phyloP scores from a whole-genome alignment of 1,284 basidiomycete genomes.

The Uromyces viciae-fabae region DNA sequence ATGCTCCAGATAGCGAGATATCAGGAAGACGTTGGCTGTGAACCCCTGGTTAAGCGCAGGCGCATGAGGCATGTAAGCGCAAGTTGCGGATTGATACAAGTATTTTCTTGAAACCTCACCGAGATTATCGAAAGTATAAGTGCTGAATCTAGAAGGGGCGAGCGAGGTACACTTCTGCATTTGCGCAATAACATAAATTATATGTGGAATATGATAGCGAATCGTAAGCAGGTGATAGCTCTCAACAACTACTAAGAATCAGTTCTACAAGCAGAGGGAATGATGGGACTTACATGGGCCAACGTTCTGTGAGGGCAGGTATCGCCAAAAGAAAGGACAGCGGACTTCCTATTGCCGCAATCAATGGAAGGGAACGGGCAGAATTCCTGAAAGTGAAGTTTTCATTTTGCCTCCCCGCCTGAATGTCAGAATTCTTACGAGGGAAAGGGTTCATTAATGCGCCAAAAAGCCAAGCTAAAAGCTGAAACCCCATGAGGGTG shows the following conservation, averaged over 20 bases:
- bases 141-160: neutral
- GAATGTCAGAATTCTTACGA: neutral
- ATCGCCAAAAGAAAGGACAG: slow-evolving; percentile 28
- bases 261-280: neutral
- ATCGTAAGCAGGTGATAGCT: no score
- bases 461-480: neutral
- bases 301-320: slow-evolving; percentile 27
- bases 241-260: no score
- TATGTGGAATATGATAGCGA: no score
- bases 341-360: slow-evolving; percentile 26
- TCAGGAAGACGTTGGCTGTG: slow-evolving; percentile 24
- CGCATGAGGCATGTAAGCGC: neutral
- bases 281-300: neutral
- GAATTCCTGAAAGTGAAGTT: neutral
- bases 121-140: slow-evolving; percentile 8
- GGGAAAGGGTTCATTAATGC: neutral
- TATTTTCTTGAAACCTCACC: neutral
- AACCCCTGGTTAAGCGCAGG: slow-evolving; percentile 1
- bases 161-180: no score
- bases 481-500: neutral
- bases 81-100: neutral
- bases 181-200: no score
- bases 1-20: slow-evolving; percentile 39
- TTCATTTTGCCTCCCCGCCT: neutral
- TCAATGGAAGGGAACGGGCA: slow-evolving; percentile 15